Base-by-base conservation (phyloP, 2,329 filamentous ascomycete genomes). In the Fusarium haematococcum region DNA sequence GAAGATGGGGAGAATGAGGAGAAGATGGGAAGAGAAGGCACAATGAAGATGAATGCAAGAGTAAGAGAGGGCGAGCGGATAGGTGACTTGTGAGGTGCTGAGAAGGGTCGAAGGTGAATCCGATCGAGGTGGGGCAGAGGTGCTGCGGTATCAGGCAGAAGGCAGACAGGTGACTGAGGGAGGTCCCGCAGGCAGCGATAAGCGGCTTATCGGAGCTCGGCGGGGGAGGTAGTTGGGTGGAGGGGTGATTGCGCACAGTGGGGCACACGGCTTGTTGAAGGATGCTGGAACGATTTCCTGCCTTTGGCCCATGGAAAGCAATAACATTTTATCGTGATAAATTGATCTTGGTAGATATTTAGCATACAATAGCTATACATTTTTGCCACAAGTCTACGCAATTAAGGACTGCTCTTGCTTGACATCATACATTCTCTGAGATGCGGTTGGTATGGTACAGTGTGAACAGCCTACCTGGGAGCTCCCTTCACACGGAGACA, bases 81-180 rank as follows among this genome's bases (percentile, higher is more conserved):
- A 68, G 63, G 71, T 68, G 52, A 69, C 56, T 27, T 33, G 69
- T 71, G 71, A 75, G 74, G 71, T 77, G 75, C 65, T 76, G 69
- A 70, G 69, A 73, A 65, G 68, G 57, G 69, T 64, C 73, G 73
- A 69, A 77, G 76, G 75, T 81, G 75, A 76, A 77, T 67, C 48
- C 48, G 48, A 52, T 73, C 65, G 73, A 80, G 69, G 80, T 81
- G 80, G 80, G 78, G 79, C 78, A 77, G 71, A 76, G 73, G 69
- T 73, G 75, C 76, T 80, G 71, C 79, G 71, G 70, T 74, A 79
- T 79, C 78, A 52, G 48, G 48, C 48, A 52, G 48, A 52, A 80
- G 79, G 79, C 79, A 79, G 77, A 77, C 76, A 74, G 71, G 74
- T 73, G 74, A 75, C 67, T 68, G 69, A 52, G 48, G 45, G 5